Percentiles rank a stretch among this genome's conserved stretches.
Conservation (phyloP, 306 rosid species). For the Dryas drummondii region DNA sequence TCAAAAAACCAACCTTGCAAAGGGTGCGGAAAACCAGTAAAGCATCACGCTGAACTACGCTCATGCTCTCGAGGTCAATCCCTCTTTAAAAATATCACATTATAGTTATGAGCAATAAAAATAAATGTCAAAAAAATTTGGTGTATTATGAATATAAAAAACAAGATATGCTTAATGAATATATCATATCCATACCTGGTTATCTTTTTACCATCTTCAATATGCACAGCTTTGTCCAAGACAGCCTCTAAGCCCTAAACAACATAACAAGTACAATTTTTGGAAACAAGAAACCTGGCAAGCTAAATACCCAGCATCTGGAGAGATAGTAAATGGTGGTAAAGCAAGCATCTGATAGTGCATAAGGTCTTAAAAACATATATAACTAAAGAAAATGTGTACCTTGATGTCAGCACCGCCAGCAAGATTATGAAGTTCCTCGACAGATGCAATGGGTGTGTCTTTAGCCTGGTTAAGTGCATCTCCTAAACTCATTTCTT, state of each 20-base stretch:
- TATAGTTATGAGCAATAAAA: constrained; percentile 32
- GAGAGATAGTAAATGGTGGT: neutral
- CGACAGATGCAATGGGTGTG: constrained; percentile 73
- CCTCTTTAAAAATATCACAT: constrained; percentile 57
- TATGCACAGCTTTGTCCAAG: constrained; percentile 96
- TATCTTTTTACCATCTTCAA: constrained; percentile 95
- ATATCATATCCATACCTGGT: constrained; percentile 59
- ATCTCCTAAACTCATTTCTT: constrained; percentile 80
- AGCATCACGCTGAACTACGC: constrained; percentile 85
- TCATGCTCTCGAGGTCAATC: constrained; percentile 96
- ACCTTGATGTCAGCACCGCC: constrained; percentile 99
- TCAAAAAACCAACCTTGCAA: constrained; percentile 81
- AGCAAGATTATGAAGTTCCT: constrained; percentile 95
- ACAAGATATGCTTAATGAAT: constrained; percentile 20
- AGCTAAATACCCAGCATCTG: neutral
- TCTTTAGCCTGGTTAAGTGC: constrained; percentile 78
- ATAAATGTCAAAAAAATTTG: constrained; percentile 2
- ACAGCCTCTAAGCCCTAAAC: constrained; percentile 94
- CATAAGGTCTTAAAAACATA: constrained; percentile 6
- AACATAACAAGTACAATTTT: constrained; percentile 9
- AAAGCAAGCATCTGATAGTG: constrained; percentile 1
- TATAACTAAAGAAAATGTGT: constrained; percentile 22
- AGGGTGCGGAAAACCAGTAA: constrained; percentile 93
- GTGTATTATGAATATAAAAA: constrained; percentile 17
- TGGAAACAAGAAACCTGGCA: neutral